phyloP scores from a whole-genome alignment of 176 grass and related monocot genomes.

The Oryza glumipatula region DNA sequence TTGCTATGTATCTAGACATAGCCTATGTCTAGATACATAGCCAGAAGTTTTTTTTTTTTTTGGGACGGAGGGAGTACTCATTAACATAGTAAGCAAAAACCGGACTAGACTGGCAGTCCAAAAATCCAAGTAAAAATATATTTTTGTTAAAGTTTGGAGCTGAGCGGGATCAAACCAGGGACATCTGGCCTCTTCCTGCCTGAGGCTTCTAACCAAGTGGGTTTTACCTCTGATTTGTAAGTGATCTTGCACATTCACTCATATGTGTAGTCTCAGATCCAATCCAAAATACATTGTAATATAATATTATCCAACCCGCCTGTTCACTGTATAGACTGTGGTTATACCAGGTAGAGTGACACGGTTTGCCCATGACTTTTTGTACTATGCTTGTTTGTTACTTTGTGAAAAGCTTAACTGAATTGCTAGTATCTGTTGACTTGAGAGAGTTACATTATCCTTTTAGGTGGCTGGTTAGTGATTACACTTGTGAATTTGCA shows the following conservation, averaged over 20 bases:
- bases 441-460: not conserved
- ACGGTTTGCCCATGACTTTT: not conserved
- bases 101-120: not conserved
- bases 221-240: not conserved
- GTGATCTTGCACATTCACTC: not conserved
- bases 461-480: not conserved
- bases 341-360: not conserved
- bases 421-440: constrained; percentile 9
- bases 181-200: not conserved
- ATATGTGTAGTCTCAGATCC: not conserved
- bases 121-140: not conserved
- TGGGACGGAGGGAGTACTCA: not conserved
- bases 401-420: not conserved
- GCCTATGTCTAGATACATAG: too few relatives aligned
- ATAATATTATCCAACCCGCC: not conserved
- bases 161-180: not conserved
- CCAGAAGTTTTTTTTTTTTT: too few relatives aligned
- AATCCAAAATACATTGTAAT: not conserved
- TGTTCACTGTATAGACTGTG: not conserved
- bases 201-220: not conserved
- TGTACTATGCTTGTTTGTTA: not conserved
- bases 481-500: constrained; percentile 43
- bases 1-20: too few relatives aligned
- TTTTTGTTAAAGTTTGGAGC: not conserved
- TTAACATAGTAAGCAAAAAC: not conserved